These are phyloP conservation scores for Globisporangium viniferum DNA, from an alignment of 352 stramenopile species.

Conservation along the genomic window DNA sequence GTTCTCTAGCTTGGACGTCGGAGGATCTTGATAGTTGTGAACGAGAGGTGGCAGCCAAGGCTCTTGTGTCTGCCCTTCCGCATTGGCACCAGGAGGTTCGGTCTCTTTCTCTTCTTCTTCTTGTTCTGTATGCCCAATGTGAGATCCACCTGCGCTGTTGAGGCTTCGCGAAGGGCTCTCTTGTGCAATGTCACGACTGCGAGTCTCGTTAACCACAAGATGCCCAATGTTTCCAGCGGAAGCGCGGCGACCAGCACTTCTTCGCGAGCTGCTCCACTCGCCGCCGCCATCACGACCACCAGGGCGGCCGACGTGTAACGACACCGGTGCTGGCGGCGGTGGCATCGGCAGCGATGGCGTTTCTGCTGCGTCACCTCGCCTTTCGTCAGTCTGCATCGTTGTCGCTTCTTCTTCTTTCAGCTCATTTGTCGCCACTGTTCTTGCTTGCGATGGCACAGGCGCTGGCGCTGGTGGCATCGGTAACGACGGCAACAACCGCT, in stretches of 20 bases:
- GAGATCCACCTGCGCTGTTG: not conserved
- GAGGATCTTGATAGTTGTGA: not conserved
- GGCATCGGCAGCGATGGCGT: not conserved
- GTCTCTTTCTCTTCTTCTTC: not conserved
- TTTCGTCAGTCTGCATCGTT: not conserved
- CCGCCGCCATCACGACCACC: not conserved
- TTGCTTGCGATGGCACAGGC: not conserved
- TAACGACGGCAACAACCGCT: not conserved
- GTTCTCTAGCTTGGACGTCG: not conserved
- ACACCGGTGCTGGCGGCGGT: not conserved
- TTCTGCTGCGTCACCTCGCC: not conserved
- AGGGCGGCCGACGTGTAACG: not conserved
- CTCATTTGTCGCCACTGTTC: not conserved
- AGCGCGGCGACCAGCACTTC: not conserved
- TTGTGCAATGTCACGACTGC: not conserved
- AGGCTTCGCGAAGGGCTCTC: too few species aligned
- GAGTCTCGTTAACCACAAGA: not conserved
- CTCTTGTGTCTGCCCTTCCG: not conserved
- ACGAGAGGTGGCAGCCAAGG: too few species aligned
- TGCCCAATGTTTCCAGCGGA: not conserved
- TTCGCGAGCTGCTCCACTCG: conserved; percentile 9
- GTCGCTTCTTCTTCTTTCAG: not conserved
- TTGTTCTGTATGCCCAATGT: not conserved
- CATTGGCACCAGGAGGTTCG: not conserved
- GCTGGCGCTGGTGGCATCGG: too few species aligned